phyloP scores from a whole-genome alignment of 176 grass and related monocot genomes.

The Puccinellia tenuiflora region DNA sequence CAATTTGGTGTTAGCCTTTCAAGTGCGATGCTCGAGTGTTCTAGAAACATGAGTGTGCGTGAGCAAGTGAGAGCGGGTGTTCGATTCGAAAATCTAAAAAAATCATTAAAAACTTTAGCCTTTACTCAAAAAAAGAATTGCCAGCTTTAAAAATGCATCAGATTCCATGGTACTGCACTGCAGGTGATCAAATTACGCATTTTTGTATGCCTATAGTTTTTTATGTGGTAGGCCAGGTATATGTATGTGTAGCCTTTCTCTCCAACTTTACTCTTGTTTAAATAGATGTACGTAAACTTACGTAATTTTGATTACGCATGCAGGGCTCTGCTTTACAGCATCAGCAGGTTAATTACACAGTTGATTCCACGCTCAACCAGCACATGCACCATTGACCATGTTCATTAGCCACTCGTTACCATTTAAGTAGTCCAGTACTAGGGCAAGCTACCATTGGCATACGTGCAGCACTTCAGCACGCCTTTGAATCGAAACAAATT shows the following conservation, averaged over 20 bases:
- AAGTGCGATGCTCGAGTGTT: background rate
- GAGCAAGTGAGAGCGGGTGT: background rate
- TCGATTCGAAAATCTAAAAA: conserved; percentile 43
- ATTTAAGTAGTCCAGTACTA: background rate
- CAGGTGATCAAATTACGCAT: conserved; percentile 1
- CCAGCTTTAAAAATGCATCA: conserved; percentile 31
- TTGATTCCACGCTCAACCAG: background rate
- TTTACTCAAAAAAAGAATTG: conserved; percentile 10
- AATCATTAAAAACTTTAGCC: conserved; percentile 13
- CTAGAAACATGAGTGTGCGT: background rate
- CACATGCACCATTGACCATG: conserved; percentile 21
- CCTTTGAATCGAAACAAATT: background rate
- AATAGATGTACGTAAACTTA: conserved; percentile 20
- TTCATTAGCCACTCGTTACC: background rate
- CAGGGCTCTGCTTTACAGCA: conserved; percentile 18
- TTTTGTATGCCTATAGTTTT: conserved; percentile 9
- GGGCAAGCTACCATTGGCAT: background rate
- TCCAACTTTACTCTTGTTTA: conserved; percentile 28
- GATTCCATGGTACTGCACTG: conserved; percentile 35
- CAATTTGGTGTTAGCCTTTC: background rate
- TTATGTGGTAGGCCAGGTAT: conserved; percentile 10
- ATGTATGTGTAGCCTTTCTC: conserved; percentile 14
- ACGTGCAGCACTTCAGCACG: background rate
- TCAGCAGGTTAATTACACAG: conserved; percentile 22
- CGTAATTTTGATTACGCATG: conserved; percentile 37